phyloP scores from a whole-genome alignment of 805 yeast genomes.

The Cyberlindnera galapagoensis region DNA sequence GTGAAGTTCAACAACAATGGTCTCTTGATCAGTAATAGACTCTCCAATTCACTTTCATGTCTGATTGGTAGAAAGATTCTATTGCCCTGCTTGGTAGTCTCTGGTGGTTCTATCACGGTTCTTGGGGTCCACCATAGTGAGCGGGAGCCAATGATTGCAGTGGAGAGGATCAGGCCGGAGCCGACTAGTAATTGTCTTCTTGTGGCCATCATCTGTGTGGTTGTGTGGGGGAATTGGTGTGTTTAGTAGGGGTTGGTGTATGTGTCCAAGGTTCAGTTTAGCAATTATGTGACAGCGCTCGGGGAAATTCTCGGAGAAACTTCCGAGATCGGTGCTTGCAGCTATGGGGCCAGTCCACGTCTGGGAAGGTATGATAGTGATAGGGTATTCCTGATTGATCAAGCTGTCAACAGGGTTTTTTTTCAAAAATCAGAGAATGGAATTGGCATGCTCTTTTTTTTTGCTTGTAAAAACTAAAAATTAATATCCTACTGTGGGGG shows the following conservation, averaged over 20 bases:
- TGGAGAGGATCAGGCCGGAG: conserved; percentile 18
- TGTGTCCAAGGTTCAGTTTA: no score
- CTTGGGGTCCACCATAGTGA: conserved; percentile 29
- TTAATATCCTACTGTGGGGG: no score
- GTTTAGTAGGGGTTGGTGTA: no score
- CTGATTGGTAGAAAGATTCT: conserved; percentile 48
- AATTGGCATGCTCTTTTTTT: no score
- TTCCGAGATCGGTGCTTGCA: no score
- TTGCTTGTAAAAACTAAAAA: no score
- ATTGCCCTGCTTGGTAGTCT: conserved; percentile 27
- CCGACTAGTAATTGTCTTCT: conserved; percentile 21
- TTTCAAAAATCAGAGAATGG: no score
- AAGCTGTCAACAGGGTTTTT: no score
- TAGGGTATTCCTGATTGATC: no score
- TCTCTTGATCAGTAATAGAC: conserved; percentile 39
- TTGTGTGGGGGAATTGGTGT: no score
- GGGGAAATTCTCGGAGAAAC: background rate
- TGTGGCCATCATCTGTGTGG: conserved; percentile 14
- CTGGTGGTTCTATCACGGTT: conserved; percentile 33
- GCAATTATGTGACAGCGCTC: background rate
- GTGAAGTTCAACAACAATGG: conserved; percentile 74
- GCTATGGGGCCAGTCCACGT: no score
- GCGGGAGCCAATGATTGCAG: conserved; percentile 18
- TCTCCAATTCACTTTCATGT: conserved; percentile 53
- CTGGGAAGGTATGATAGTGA: no score